Base-by-base conservation (phyloP, 306 rosid species). In the barrel medic (Medicago truncatula) region DNA sequence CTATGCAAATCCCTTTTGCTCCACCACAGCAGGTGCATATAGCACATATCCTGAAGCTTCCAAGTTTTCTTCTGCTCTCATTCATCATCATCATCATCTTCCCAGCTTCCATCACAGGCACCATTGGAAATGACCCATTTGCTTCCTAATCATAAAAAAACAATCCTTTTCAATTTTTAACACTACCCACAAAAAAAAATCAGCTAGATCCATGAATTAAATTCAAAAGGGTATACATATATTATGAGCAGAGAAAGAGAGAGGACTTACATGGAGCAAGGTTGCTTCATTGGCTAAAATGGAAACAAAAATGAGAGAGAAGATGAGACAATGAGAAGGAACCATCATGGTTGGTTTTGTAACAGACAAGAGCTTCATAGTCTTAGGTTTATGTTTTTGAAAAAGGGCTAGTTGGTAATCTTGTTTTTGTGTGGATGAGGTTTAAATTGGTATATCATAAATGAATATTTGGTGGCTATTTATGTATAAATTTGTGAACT, bases 1-100 rank as follows among this genome's bases (percentile, higher is more conserved):
- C 92, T 86, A 96, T 84, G 82, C 99, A 96, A 2, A 88, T 78
- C 54, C 99, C 94, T 90, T 70, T 90, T 3, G 97, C 88, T 53
- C 99, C 98, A 63, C 99, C 99, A 71, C 99, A 96, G 85, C 99
- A 96, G 28, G 99, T 96, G 70, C 99, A 96, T 16, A 92, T 74
- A 1, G 97, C 99, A 78, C 99, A 96, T 76, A 96, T 89, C 90
- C 80, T 88, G 84, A 96, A 96, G 86, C 97, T 92, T 60, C 92
- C 86, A 80, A 96, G 75, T 73, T 71, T 91, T 81, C 99, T 88
- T 63, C 99, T 86, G 59, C 91, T 89, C 57, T 88, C 97, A 81
- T 88, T 92, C 93, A 92, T 83, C 90, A 87, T 41, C 92, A 87
- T 74, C 76, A 77, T 70, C 88, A 77, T 82, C 85, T 86, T 87